Conservation (phyloP, 2,329 filamentous ascomycete genomes). For the Cryphonectria radicalis region DNA sequence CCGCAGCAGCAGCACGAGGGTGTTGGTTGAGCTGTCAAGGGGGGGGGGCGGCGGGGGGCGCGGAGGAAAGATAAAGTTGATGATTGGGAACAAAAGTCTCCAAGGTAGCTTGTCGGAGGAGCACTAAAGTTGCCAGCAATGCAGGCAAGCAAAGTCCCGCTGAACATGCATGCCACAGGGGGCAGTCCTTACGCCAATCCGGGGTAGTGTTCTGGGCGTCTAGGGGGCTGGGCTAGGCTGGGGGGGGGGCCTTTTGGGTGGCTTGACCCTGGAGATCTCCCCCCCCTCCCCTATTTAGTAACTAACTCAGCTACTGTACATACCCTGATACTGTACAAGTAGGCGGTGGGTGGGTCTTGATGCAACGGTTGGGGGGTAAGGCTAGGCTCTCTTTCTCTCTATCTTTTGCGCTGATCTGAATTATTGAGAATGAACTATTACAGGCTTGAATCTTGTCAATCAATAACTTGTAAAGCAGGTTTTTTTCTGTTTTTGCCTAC, state of each 20-base stretch:
- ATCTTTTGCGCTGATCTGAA: not conserved
- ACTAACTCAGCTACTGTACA: not conserved
- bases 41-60: not conserved
- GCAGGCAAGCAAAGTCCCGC: constrained; percentile 8
- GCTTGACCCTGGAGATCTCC: not conserved
- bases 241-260: not conserved
- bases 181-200: constrained; percentile 18
- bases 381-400: not conserved
- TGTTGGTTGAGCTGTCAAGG: constrained; percentile 10
- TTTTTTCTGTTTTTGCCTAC: too few species aligned
- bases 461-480: too few species aligned
- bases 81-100: not conserved
- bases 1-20: not conserved
- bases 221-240: constrained; percentile 1
- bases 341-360: not conserved
- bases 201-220: constrained; percentile 13
- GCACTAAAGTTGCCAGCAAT: constrained; percentile 15
- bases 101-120: not conserved
- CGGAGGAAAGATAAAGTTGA: not conserved
- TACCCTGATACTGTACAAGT: not conserved
- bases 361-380: not conserved
- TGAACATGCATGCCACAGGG: constrained; percentile 6
- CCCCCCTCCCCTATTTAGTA: too few species aligned
- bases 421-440: not conserved
- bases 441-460: too few species aligned